These are phyloP conservation scores for Rhodotorula graminis DNA, from an alignment of 768 basidiomycete species.

Conservation along the genomic window DNA sequence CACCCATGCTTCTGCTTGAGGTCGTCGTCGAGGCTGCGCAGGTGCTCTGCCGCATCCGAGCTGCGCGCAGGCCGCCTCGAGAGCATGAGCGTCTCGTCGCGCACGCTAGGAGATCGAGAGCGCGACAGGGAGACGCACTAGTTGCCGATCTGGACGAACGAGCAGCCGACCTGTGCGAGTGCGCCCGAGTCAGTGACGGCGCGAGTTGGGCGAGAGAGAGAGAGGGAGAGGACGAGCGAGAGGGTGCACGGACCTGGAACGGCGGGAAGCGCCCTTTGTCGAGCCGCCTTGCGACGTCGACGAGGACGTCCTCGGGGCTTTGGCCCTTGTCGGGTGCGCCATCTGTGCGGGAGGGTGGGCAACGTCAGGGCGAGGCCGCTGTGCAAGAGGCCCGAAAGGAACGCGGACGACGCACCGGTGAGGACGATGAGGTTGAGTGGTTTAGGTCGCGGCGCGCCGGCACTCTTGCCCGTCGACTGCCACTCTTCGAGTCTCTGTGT, in stretches of 20 bases:
- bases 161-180: conserved; percentile 50
- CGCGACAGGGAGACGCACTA: conserved; percentile 15
- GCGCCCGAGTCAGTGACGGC: too few relatives aligned
- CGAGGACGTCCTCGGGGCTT: conserved; percentile 18
- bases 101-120: too few relatives aligned
- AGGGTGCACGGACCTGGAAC: neutral
- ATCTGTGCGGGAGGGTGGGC: conserved; percentile 12
- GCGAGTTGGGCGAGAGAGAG: too few relatives aligned
- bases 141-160: conserved; percentile 68
- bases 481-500: conserved; percentile 4
- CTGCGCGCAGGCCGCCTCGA: neutral
- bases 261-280: conserved; percentile 13
- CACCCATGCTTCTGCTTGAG: conserved; percentile 22
- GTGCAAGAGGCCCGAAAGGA: neutral
- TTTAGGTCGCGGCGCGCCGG: conserved; percentile 20
- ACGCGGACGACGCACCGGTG: conserved; percentile 4
- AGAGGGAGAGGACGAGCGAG: too few relatives aligned
- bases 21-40: conserved; percentile 20
- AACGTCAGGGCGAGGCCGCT: too few relatives aligned
- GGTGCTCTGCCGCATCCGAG: conserved; percentile 8
- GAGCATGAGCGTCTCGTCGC: neutral
- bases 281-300: conserved; percentile 25
- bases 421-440: conserved; percentile 37
- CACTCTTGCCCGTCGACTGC: conserved; percentile 12
- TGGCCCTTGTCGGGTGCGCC: conserved; percentile 35